Evolutionary conservation across 208 protist species (phyloP), one percentile per base, ranked within the genome.

Genomic region (Entamoeba dispar): DNA sequence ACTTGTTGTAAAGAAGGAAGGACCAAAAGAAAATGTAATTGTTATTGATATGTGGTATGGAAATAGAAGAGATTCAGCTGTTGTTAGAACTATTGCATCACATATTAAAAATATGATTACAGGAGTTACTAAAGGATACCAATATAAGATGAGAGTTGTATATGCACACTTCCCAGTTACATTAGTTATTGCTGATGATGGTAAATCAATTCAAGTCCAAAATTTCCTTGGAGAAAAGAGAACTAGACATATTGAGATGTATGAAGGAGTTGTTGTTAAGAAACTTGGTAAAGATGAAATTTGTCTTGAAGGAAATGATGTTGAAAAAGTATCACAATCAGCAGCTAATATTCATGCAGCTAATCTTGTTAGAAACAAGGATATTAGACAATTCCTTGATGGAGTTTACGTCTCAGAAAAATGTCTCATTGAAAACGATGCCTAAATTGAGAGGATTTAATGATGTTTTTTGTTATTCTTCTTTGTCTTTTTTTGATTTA

Each of bases 371-470:
- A 98, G 97, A 96, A 97, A 98, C 93, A 99, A 99, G 97, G 98
- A 99, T 99, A 99, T 99, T 96, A 97, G 99, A 96, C 99, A 99
- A 97, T 99, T 99, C 98, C 96, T 99, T 17, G 99, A 99, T 96
- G 99, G 99, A 97, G 97, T 99, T 95, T 99, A 99, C 95, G 98
- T 99, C 49, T 97, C 97, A 95, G 97, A 98, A 91, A 98, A 98
- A 96, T 97, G 97, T 12, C 73, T 43, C 91, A 69, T 92, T 12
- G 91, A 69, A 43, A 43, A 43, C 38, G 38, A 43, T 43, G 38
- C 38, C 38, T 43, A 43, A 43, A 43, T 43, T 43, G 38, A 43
- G 38, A 43, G 38, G 38, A 43, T 43, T 43, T 43, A 43, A 43
- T 43, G 38, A 43, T 43, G 38, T 43, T 43, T 43, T 43, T 43